Percentiles rank a stretch among this genome's conserved stretches.
Conservation (phyloP, 1,139 yeast genomes). For the Saccharomyces hybrid region DNA sequence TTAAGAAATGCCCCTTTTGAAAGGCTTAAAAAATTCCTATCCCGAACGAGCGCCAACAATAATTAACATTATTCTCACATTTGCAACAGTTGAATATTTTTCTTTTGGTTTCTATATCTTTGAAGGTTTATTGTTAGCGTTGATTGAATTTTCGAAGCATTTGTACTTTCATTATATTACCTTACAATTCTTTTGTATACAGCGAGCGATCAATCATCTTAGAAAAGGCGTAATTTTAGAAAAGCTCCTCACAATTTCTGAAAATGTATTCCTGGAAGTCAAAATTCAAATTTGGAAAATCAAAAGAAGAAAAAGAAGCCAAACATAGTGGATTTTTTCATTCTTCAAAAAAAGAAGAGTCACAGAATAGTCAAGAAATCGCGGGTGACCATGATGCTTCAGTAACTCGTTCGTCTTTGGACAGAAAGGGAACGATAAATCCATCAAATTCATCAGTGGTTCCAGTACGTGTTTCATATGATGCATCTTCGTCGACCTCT, state of each 20-base stretch:
- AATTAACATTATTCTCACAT: neutral
- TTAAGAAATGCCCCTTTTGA: neutral
- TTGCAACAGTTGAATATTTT: neutral
- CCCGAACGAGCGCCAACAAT: neutral
- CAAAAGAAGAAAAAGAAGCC: neutral
- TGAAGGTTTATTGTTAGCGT: neutral
- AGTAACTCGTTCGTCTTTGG: too few species aligned
- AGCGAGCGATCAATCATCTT: neutral
- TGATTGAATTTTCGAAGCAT: neutral
- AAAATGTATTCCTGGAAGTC: slow-evolving; percentile 27
- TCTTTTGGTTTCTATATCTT: neutral
- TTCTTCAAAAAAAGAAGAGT: neutral
- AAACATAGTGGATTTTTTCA: slow-evolving; percentile 2
- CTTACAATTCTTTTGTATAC: neutral
- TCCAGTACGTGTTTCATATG: too few species aligned
- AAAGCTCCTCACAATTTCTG: too few species aligned
- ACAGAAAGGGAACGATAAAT: too few species aligned
- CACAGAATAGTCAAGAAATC: too few species aligned
- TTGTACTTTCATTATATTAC: neutral
- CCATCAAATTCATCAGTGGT: too few species aligned
- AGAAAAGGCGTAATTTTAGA: neutral
- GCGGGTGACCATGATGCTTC: too few species aligned
- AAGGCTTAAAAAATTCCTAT: neutral
- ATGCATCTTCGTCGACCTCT: too few species aligned
- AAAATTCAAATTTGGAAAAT: slow-evolving; percentile 19